These are phyloP conservation scores for Malus hybrid DNA, from an alignment of 331 rosid genomes.

Conservation along the genomic window DNA sequence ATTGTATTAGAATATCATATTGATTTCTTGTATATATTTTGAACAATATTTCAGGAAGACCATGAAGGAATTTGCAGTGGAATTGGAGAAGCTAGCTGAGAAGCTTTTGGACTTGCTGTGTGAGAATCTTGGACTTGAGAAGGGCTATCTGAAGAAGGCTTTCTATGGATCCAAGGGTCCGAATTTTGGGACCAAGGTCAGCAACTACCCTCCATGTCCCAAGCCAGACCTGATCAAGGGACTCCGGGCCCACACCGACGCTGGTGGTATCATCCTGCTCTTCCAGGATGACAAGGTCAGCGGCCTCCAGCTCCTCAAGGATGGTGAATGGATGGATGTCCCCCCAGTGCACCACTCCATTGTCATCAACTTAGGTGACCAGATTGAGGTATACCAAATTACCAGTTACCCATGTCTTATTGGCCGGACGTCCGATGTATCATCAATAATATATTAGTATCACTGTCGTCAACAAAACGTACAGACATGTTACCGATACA, in stretches of 20 bases:
- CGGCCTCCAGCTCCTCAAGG: constrained; percentile 94
- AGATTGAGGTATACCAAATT: constrained; percentile 63
- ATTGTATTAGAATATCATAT: too few species aligned
- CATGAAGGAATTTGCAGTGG: constrained; percentile 66
- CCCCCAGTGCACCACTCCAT: constrained; percentile 96
- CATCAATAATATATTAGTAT: too few species aligned
- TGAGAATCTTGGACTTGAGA: constrained; percentile 84
- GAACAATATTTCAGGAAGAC: constrained; percentile 28
- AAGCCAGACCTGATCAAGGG: constrained; percentile 91
- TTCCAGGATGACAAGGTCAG: constrained; percentile 96
- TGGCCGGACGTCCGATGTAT: too few species aligned
- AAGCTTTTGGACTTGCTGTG: constrained; percentile 71
- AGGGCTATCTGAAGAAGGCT: constrained; percentile 69
- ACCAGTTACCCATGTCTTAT: neutral
- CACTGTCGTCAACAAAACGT: too few species aligned
- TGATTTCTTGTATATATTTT: neutral
- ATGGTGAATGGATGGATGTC: constrained; percentile 77
- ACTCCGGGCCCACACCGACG: constrained; percentile 93
- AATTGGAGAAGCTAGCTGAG: constrained; percentile 78
- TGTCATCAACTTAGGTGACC: constrained; percentile 95
- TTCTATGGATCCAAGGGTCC: constrained; percentile 86
- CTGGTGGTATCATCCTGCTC: constrained; percentile 94
- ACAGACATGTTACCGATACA: too few species aligned
- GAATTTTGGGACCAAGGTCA: constrained; percentile 84
- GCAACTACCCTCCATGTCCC: constrained; percentile 95